These are phyloP conservation scores for Incumbomyces lentus DNA, from an alignment of 2,329 filamentous ascomycete genomes.

Conservation along the genomic window DNA sequence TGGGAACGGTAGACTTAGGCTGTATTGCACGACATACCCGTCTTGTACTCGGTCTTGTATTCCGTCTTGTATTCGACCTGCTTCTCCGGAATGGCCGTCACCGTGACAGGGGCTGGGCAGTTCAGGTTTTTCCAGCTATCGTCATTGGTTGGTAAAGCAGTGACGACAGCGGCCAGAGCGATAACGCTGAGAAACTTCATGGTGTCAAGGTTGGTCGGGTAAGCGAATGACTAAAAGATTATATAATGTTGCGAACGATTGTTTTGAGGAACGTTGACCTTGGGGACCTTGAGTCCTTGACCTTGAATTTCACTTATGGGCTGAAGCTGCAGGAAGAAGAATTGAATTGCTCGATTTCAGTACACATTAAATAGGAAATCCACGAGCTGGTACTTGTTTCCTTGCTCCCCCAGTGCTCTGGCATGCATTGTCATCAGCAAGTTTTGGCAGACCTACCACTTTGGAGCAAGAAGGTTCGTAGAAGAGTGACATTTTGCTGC, in stretches of 20 bases:
- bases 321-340: not conserved
- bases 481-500: too few relatives aligned
- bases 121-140: not conserved
- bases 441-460: too few relatives aligned
- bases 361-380: not conserved
- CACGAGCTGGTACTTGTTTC: not conserved
- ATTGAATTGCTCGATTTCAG: not conserved
- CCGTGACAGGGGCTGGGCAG: not conserved
- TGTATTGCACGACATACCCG: not conserved
- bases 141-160: not conserved
- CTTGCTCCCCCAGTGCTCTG: not conserved
- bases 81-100: not conserved
- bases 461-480: too few relatives aligned
- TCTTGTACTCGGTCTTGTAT: not conserved
- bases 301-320: not conserved
- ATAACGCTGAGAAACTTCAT: slow-evolving; percentile 3
- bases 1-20: too few relatives aligned
- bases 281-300: not conserved
- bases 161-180: not conserved
- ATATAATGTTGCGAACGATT: not conserved
- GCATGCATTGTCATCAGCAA: not conserved
- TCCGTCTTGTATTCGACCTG: slow-evolving; percentile 2
- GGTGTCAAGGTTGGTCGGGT: not conserved
- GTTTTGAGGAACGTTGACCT: not conserved
- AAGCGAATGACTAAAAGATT: slow-evolving; percentile 3